These are phyloP conservation scores for Neostapfia colusana DNA, from an alignment of 176 grass and related monocot genomes.

Conservation along the genomic window DNA sequence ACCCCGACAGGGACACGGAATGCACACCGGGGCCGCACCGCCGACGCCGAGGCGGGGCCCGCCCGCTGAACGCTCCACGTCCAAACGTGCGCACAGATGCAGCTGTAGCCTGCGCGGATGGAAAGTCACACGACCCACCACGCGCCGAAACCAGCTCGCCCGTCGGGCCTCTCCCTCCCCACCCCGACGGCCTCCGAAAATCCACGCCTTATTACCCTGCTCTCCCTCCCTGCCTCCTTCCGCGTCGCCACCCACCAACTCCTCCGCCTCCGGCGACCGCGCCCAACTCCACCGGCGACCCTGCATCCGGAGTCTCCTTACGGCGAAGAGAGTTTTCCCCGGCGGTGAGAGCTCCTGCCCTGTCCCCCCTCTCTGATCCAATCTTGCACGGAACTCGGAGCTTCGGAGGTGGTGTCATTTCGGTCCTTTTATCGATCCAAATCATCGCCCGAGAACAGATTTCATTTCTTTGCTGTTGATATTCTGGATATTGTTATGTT, in stretches of 20 bases:
- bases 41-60: background rate
- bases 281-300: constrained; percentile 11
- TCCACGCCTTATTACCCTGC: constrained; percentile 19
- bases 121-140: constrained; percentile 29
- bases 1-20: constrained; percentile 21
- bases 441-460: constrained; percentile 1
- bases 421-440: background rate
- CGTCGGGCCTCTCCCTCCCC: background rate
- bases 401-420: constrained; percentile 17
- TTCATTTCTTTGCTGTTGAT: constrained; percentile 26
- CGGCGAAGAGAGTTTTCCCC: background rate
- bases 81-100: constrained; percentile 34
- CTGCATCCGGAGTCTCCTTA: background rate
- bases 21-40: constrained; percentile 16
- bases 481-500: background rate
- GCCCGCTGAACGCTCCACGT: background rate
- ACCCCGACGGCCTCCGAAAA: constrained; percentile 2
- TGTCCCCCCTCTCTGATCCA: constrained; percentile 21
- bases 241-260: background rate
- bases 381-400: background rate
- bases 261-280: background rate
- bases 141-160: background rate
- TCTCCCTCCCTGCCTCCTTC: background rate
- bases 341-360: constrained; percentile 31
- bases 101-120: constrained; percentile 40